phyloP scores from a whole-genome alignment of 2,329 filamentous ascomycete species.

The Pleoardoris graminearum region DNA sequence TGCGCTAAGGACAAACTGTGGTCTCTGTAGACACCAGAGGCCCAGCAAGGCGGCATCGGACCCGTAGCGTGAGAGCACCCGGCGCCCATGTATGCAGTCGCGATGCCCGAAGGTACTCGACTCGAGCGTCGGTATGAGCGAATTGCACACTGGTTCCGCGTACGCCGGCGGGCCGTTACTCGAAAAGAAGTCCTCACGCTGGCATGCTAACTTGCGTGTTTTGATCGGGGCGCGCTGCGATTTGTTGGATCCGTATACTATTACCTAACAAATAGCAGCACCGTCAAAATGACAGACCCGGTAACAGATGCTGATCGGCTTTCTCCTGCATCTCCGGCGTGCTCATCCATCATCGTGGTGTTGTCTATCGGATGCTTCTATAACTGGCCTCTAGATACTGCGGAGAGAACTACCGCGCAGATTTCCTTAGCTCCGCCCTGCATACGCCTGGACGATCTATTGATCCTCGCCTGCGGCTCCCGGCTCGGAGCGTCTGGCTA shows the following conservation, averaged over 20 bases:
- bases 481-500: constrained; percentile 1
- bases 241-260: constrained; percentile 36
- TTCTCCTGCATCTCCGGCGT: constrained; percentile 44
- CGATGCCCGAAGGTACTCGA: constrained; percentile 7
- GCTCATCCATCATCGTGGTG: constrained; percentile 13
- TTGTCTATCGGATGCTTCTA: constrained; percentile 5
- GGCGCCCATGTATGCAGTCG: background rate
- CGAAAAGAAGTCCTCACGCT: constrained; percentile 5
- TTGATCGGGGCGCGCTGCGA: constrained; percentile 20
- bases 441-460: background rate
- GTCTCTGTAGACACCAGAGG: background rate
- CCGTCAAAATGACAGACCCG: constrained; percentile 34
- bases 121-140: constrained; percentile 22
- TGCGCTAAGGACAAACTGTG: too few species aligned
- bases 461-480: constrained; percentile 1
- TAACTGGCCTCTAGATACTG: constrained; percentile 6
- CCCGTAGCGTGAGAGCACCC: constrained; percentile 1
- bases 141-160: constrained; percentile 19
- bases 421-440: background rate
- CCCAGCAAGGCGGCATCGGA: background rate
- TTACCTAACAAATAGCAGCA: constrained; percentile 43
- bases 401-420: background rate
- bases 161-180: constrained; percentile 5
- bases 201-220: constrained; percentile 31
- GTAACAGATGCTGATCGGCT: too few species aligned